Evolutionary conservation across 768 basidiomycete genomes (phyloP).

Genomic region (Boletales sp.): DNA sequence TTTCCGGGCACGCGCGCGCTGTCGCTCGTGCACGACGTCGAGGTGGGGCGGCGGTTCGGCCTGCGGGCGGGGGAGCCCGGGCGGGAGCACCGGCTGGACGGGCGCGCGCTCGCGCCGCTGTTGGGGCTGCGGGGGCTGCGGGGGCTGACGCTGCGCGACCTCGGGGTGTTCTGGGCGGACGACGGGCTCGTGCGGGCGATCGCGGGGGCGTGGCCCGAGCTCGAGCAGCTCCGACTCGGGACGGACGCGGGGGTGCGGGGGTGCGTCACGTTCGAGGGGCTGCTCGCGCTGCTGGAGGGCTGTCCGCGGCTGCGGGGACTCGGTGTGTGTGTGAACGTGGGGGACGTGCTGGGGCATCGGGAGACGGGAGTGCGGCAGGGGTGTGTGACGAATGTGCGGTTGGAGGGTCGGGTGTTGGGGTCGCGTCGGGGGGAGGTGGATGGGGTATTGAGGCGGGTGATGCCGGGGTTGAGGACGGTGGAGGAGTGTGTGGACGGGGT

Average conservation of each 20-base stretch:
- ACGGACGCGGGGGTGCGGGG: neutral
- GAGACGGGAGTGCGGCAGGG: conserved; percentile 14
- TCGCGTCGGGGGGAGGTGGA: conserved; percentile 16
- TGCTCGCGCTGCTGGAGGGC: conserved; percentile 16
- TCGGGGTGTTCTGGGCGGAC: conserved; percentile 10
- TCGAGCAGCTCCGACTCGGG: conserved; percentile 15
- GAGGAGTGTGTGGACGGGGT: conserved; percentile 20
- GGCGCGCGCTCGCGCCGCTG: conserved; percentile 13
- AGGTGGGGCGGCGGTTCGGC: conserved; percentile 19
- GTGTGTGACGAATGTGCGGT: conserved; percentile 9
- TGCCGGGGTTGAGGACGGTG: conserved; percentile 19
- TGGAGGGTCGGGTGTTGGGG: conserved; percentile 14
- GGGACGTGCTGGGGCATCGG: conserved; percentile 7
- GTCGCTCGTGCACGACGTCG: conserved; percentile 21
- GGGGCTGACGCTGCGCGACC: neutral
- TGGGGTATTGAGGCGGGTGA: conserved; percentile 17
- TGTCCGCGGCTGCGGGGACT: conserved; percentile 16
- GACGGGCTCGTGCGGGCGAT: conserved; percentile 18
- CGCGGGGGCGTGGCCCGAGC: conserved; percentile 12
- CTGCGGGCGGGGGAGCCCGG: conserved; percentile 11
- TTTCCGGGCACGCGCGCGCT: conserved; percentile 12
- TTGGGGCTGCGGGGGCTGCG: conserved; percentile 11
- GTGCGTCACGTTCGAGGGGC: conserved; percentile 17
- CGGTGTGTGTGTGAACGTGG: conserved; percentile 12
- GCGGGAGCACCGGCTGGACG: conserved; percentile 14